Evolutionary conservation across 352 stramenopile genomes (phyloP).

Genomic region (Pythium chondricola): DNA sequence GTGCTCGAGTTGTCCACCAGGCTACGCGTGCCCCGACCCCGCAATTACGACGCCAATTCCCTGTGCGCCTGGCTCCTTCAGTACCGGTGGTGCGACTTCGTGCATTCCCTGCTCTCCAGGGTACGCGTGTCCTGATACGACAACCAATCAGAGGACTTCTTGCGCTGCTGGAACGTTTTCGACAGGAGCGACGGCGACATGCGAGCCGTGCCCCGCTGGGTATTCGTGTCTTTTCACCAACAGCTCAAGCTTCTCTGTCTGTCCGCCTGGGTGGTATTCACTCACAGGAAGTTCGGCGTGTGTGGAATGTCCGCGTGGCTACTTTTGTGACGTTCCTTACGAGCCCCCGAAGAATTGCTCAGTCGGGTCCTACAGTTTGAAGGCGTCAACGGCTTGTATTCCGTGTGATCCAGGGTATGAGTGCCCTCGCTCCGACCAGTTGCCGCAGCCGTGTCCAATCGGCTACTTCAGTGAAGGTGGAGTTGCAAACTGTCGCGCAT

Average conservation of each 20-base stretch:
- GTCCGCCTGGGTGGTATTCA: conserved; percentile 67
- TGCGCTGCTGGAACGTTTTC: conserved; percentile 59
- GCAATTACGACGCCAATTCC: conserved; percentile 20
- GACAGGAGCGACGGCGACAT: conserved; percentile 36
- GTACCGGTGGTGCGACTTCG: conserved; percentile 29
- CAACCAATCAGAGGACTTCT: conserved; percentile 31
- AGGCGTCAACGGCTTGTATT: conserved; percentile 57
- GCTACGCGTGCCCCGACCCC: conserved; percentile 43
- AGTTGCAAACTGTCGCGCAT: conserved; percentile 56
- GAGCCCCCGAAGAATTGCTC: conserved; percentile 65
- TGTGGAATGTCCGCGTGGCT: conserved; percentile 73
- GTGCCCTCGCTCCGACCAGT: conserved; percentile 63
- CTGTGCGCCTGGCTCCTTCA: conserved; percentile 61
- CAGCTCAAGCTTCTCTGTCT: conserved; percentile 47
- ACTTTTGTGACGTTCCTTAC: conserved; percentile 62
- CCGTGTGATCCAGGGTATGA: conserved; percentile 79
- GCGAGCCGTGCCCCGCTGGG: conserved; percentile 68
- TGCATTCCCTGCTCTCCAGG: conserved; percentile 65
- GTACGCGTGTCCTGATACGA: conserved; percentile 67
- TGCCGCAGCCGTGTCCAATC: conserved; percentile 75
- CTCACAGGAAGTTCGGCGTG: conserved; percentile 45
- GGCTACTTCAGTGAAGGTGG: conserved; percentile 83
- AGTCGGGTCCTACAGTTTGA: conserved; percentile 74
- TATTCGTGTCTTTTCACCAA: conserved; percentile 68
- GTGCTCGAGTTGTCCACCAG: conserved; percentile 65